These are phyloP conservation scores for Peronospora farinosa DNA, from an alignment of 352 stramenopile genomes.

Conservation along the genomic window DNA sequence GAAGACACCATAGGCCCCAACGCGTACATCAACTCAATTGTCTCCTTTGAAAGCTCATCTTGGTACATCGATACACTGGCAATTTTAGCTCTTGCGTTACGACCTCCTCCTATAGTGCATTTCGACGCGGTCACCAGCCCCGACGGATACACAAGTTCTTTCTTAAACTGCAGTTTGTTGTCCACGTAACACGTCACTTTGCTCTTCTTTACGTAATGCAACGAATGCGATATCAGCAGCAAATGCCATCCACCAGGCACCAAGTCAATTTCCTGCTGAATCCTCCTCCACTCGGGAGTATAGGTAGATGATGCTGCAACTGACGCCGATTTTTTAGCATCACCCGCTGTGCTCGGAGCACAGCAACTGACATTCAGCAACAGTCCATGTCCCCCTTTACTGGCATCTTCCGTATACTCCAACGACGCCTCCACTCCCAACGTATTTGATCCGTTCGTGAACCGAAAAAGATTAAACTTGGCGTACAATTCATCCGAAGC, in stretches of 20 bases:
- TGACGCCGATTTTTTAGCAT: conserved; percentile 27
- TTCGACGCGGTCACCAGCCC: conserved; percentile 69
- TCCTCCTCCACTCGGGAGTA: conserved; percentile 49
- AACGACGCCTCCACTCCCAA: conserved; percentile 66
- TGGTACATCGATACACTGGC: conserved; percentile 78
- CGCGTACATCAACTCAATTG: conserved; percentile 52
- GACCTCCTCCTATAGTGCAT: conserved; percentile 55
- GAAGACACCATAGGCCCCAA: conserved; percentile 54
- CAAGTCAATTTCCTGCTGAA: conserved; percentile 42
- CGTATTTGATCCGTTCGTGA: conserved; percentile 61
- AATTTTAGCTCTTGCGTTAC: conserved; percentile 34
- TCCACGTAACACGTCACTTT: conserved; percentile 73
- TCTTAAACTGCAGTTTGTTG: conserved; percentile 48
- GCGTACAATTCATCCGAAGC: conserved; percentile 18
- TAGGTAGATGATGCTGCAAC: conserved; percentile 27
- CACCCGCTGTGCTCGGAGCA: conserved; percentile 23
- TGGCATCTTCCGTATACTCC: conserved; percentile 36
- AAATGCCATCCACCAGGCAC: conserved; percentile 56
- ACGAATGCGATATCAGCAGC: conserved; percentile 63
- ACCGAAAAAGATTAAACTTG: conserved; percentile 69
- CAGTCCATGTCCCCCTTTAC: conserved; percentile 17
- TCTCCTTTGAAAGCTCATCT: conserved; percentile 50
- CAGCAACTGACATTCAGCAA: conserved; percentile 54
- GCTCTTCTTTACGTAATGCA: conserved; percentile 85
- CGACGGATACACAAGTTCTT: conserved; percentile 75